Conservation (phyloP, 192 early-diverging fungal genomes). For the Mortierella hygrophila region DNA sequence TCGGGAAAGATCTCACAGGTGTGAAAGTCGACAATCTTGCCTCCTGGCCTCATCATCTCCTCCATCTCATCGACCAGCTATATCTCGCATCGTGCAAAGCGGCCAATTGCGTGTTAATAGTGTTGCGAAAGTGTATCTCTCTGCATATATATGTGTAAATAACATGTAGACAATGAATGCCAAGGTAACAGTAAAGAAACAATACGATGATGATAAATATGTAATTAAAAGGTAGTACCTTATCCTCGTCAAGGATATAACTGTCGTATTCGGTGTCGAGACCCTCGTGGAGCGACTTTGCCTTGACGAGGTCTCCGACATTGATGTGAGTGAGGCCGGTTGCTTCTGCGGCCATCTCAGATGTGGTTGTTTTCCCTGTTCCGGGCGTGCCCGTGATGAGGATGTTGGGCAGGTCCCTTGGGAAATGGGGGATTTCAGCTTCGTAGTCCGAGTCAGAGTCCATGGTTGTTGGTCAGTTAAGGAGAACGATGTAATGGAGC, state of each 20-base stretch:
- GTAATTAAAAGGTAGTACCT: conserved; percentile 58
- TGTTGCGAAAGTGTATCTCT: no score
- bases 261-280: conserved; percentile 90
- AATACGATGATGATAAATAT: not conserved
- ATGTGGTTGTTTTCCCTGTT: conserved; percentile 84
- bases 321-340: conserved; percentile 84
- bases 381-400: conserved; percentile 90
- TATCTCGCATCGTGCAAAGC: not conserved
- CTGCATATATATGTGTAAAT: not conserved
- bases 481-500: not conserved
- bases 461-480: conserved; percentile 8
- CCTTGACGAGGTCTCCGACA: conserved; percentile 90
- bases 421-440: conserved; percentile 30
- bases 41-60: conserved; percentile 80
- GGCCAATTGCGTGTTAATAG: not conserved
- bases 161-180: not conserved
- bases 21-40: conserved; percentile 94
- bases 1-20: conserved; percentile 97
- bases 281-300: conserved; percentile 87
- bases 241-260: conserved; percentile 93
- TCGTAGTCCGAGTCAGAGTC: conserved; percentile 47
- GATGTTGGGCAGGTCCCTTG: conserved; percentile 74
- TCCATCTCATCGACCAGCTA: conserved; percentile 95
- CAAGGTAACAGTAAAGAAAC: not conserved
- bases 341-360: conserved; percentile 83